phyloP scores from a whole-genome alignment of 768 basidiomycete genomes.

The Chiua virens region DNA sequence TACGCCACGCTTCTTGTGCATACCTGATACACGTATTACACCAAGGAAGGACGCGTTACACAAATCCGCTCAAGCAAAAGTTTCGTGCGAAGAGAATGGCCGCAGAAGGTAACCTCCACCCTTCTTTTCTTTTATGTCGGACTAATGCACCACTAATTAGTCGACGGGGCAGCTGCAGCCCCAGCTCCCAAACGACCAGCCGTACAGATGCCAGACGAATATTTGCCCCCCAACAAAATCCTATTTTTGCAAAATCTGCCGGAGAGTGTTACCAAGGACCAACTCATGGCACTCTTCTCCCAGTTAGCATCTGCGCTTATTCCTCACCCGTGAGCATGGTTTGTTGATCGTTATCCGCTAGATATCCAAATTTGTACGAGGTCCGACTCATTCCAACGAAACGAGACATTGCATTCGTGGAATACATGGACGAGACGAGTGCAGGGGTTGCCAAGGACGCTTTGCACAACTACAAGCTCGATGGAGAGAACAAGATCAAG shows the following conservation, averaged over 20 bases:
- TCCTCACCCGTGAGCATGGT: background rate
- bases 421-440: conserved; percentile 90
- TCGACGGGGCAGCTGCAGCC: conserved; percentile 65
- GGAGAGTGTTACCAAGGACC: conserved; percentile 89
- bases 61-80: conserved; percentile 89
- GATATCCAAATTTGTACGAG: conserved; percentile 94
- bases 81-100: conserved; percentile 79
- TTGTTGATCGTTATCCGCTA: conserved; percentile 29
- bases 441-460: conserved; percentile 93
- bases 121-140: conserved; percentile 1
- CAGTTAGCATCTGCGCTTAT: conserved; percentile 54
- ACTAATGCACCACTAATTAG: conserved; percentile 34
- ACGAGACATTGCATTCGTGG: conserved; percentile 98
- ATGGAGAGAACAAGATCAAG: conserved; percentile 99
- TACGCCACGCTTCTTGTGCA: background rate
- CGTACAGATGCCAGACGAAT: conserved; percentile 99
- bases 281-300: conserved; percentile 86
- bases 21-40: background rate
- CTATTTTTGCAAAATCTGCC: conserved; percentile 97
- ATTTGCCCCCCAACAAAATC: conserved; percentile 98
- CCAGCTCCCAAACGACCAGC: conserved; percentile 75
- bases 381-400: conserved; percentile 98
- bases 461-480: conserved; percentile 95
- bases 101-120: conserved; percentile 58
- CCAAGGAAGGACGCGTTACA: conserved; percentile 75